Conservation (phyloP, 23 red algal genomes). For the Chondrus crispus region DNA sequence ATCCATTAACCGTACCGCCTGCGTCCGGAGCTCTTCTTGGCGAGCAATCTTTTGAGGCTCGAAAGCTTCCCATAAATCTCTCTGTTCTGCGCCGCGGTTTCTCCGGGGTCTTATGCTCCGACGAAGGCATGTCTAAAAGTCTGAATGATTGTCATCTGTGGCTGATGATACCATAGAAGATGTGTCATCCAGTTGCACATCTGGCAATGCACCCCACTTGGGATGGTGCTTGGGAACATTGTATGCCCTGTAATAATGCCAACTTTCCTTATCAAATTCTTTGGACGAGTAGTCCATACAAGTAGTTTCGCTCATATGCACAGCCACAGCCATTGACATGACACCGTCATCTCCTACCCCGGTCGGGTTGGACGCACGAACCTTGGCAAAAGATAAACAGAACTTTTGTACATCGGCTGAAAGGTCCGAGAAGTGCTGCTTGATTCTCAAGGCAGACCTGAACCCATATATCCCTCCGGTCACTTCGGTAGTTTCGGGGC, state of each 20-base stretch:
- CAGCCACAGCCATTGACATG: slow-evolving; percentile 19
- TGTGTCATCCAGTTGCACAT: too few species aligned
- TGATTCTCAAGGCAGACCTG: background rate
- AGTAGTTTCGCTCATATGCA: background rate
- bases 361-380: background rate
- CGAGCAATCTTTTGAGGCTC: background rate
- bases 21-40: slow-evolving; percentile 11
- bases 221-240: background rate
- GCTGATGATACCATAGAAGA: too few species aligned
- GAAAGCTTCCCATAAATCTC: background rate
- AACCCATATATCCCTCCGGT: too few species aligned
- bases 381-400: background rate
- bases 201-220: too few species aligned
- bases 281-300: slow-evolving; percentile 21
- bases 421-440: background rate
- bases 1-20: background rate
- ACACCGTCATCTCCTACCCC: background rate
- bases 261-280: background rate
- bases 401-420: background rate
- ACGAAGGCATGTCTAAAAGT: too few species aligned
- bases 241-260: background rate
- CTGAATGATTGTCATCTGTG: too few species aligned
- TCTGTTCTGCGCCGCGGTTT: background rate
- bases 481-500: too few species aligned
- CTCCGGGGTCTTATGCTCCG: too few species aligned